Conservation (phyloP, 1,139 yeast genomes). For the Lodderomyces oxycetoniae region DNA sequence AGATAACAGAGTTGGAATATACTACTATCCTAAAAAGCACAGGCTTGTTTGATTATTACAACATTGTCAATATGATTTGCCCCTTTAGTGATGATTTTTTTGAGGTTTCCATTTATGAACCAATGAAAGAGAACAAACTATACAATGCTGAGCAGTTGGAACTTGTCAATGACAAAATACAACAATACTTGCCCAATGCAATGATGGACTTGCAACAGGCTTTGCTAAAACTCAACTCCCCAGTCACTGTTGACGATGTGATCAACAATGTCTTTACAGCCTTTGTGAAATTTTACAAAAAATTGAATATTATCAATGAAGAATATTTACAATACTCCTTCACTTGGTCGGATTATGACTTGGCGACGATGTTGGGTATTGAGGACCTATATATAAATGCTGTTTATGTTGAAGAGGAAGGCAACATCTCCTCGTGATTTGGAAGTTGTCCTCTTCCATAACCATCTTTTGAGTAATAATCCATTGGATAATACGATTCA, state of each 20-base stretch:
- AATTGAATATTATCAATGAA: slow-evolving; percentile 36
- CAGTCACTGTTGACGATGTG: slow-evolving; percentile 54
- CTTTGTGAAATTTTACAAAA: slow-evolving; percentile 51
- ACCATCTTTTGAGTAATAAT: slow-evolving; percentile 84
- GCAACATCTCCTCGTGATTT: slow-evolving; percentile 15
- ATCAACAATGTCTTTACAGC: slow-evolving; percentile 43
- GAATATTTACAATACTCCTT: slow-evolving; percentile 41
- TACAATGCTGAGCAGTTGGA: slow-evolving; percentile 43
- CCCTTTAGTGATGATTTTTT: slow-evolving; percentile 50
- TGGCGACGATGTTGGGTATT: slow-evolving; percentile 63
- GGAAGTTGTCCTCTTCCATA: slow-evolving; percentile 88
- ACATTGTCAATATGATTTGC: slow-evolving; percentile 66
- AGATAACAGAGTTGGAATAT: slow-evolving; percentile 40
- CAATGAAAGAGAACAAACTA: slow-evolving; percentile 59
- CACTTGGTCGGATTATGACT: slow-evolving; percentile 54
- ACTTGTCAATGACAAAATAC: slow-evolving; percentile 40
- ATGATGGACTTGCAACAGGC: slow-evolving; percentile 58
- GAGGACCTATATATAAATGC: slow-evolving; percentile 26
- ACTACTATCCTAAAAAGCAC: slow-evolving; percentile 44
- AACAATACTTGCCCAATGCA: slow-evolving; percentile 54
- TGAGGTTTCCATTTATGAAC: slow-evolving; percentile 54
- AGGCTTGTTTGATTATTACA: slow-evolving; percentile 52
- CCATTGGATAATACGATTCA: slow-evolving; percentile 82
- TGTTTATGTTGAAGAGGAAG: background rate
- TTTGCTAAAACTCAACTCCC: slow-evolving; percentile 57